Percentiles rank a stretch among this genome's conserved stretches.
These are phyloP conservation scores for Sporothrix pallida DNA, from an alignment of 2,329 filamentous ascomycete species.

Conservation along the genomic window DNA sequence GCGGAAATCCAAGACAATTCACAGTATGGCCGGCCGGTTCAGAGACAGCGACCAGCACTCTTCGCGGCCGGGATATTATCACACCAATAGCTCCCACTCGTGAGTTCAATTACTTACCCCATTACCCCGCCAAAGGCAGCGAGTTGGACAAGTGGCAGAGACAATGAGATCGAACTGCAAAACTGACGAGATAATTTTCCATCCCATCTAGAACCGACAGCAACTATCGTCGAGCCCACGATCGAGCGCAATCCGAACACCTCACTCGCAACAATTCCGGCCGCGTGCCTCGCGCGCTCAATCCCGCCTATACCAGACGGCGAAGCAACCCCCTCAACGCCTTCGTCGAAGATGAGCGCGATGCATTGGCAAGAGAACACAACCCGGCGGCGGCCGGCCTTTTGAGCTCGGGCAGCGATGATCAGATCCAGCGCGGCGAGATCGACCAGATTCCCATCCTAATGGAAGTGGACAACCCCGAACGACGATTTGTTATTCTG, in stretches of 20 bases:
- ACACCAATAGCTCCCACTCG: conserved; percentile 29
- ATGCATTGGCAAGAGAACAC: conserved; percentile 67
- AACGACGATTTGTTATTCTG: conserved; percentile 69
- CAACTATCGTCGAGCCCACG: conserved; percentile 13
- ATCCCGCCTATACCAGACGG: conserved; percentile 9
- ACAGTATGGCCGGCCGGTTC: conserved; percentile 32
- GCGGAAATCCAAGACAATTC: conserved; percentile 6
- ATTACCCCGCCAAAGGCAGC: conserved; percentile 27
- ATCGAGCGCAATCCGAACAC: conserved; percentile 32
- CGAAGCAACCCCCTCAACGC: conserved; percentile 63
- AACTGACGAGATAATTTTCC: not conserved
- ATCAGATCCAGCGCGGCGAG: conserved; percentile 65
- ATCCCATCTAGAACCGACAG: not conserved
- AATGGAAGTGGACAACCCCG: conserved; percentile 66
- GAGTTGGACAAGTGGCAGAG: not conserved
- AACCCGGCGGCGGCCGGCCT: conserved; percentile 47
- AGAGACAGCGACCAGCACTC: conserved; percentile 21
- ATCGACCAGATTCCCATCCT: conserved; percentile 73
- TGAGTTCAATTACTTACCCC: conserved; percentile 23
- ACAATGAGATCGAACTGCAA: not conserved
- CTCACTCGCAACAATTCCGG: not conserved
- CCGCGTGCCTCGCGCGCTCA: conserved; percentile 5
- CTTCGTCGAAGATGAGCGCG: conserved; percentile 71
- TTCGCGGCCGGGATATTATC: conserved; percentile 29
- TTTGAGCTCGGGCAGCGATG: conserved; percentile 54